phyloP scores from a whole-genome alignment of 768 basidiomycete genomes.

The Mycena metata region DNA sequence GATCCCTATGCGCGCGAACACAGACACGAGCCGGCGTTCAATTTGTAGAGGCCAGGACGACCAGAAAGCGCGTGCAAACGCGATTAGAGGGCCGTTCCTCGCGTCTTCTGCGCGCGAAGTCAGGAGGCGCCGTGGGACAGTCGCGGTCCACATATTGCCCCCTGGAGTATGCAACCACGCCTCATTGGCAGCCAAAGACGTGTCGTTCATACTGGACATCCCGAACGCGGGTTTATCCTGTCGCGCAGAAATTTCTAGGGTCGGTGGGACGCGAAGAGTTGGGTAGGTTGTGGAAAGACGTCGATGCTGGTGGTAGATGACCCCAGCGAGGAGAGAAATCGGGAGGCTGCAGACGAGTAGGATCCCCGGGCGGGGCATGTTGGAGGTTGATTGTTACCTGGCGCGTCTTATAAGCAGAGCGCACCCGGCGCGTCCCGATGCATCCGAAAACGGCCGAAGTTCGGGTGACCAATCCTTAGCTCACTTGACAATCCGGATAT shows the following conservation, averaged over 20 bases:
- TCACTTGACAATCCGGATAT: no score
- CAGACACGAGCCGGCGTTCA: conserved; percentile 8
- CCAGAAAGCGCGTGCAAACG: conserved; percentile 30
- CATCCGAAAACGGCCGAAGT: no score
- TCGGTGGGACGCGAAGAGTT: conserved; percentile 13
- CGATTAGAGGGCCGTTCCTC: neutral
- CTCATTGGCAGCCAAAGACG: neutral
- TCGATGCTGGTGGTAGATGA: conserved; percentile 12
- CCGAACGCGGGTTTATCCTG: conserved; percentile 24
- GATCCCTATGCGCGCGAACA: neutral
- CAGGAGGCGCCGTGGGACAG: conserved; percentile 9
- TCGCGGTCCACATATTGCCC: conserved; percentile 24
- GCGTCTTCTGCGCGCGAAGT: neutral
- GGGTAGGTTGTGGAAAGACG: conserved; percentile 13
- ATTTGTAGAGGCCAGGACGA: conserved; percentile 11
- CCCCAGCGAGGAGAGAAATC: neutral
- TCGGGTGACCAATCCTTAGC: no score
- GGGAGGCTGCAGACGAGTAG: conserved; percentile 1
- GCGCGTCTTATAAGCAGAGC: no score
- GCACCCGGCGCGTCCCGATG: no score
- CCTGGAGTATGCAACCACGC: conserved; percentile 19
- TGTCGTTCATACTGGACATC: neutral
- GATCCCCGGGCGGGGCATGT: conserved; percentile 4
- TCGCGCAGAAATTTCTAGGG: conserved; percentile 22
- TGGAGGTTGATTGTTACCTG: no score